Evolutionary conservation across 352 stramenopile genomes (phyloP).

Genomic region (Globisporangium splendens): DNA sequence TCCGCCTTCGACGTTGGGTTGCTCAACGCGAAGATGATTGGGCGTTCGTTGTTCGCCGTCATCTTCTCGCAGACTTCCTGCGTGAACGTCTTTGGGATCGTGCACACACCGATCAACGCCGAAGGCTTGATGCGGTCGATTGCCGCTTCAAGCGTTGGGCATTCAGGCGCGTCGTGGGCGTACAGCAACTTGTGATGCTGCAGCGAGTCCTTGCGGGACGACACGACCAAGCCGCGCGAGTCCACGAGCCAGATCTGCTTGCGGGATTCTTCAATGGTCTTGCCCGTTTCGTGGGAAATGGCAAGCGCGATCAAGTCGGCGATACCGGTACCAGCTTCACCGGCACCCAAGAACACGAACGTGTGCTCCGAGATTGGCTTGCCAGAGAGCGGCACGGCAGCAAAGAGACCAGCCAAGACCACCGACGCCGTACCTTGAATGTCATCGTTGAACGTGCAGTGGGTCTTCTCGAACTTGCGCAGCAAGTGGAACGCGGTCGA

Average conservation of each 20-base stretch:
- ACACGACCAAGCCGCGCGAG: slow-evolving; percentile 85
- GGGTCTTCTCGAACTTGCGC: slow-evolving; percentile 80
- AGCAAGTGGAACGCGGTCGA: slow-evolving; percentile 83
- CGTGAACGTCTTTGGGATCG: slow-evolving; percentile 89
- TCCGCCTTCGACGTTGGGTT: slow-evolving; percentile 97
- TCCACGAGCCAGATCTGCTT: slow-evolving; percentile 93
- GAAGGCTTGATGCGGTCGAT: slow-evolving; percentile 89
- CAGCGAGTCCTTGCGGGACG: slow-evolving; percentile 69
- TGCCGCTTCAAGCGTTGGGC: slow-evolving; percentile 61
- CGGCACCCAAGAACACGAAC: slow-evolving; percentile 95
- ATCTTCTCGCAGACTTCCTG: slow-evolving; percentile 88
- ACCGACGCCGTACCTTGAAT: slow-evolving; percentile 88
- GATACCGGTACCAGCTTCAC: slow-evolving; percentile 93
- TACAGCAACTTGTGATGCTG: slow-evolving; percentile 90
- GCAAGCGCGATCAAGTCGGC: slow-evolving; percentile 90
- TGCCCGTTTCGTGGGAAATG: slow-evolving; percentile 86
- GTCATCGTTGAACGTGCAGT: slow-evolving; percentile 96
- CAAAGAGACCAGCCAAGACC: slow-evolving; percentile 74
- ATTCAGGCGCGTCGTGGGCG: slow-evolving; percentile 72
- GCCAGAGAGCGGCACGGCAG: slow-evolving; percentile 65
- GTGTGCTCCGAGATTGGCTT: slow-evolving; percentile 89
- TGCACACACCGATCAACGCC: slow-evolving; percentile 94
- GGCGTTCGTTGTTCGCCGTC: slow-evolving; percentile 77
- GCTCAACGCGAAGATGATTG: slow-evolving; percentile 96
- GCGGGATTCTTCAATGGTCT: slow-evolving; percentile 85